These are phyloP conservation scores for Proliferodiscus dingleyae DNA, from an alignment of 2,329 filamentous ascomycete genomes.

Conservation along the genomic window DNA sequence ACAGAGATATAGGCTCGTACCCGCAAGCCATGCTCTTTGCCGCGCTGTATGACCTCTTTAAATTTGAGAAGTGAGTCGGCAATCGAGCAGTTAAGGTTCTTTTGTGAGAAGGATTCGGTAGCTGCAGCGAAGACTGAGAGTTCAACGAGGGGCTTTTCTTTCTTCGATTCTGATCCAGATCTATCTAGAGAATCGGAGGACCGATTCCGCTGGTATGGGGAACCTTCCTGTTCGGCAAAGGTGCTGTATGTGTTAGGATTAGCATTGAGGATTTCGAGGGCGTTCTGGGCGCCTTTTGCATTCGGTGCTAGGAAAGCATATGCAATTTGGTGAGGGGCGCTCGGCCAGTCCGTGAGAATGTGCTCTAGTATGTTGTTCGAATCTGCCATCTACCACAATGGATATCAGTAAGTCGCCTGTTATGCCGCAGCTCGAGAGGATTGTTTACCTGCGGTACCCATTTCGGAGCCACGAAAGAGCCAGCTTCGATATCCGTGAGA, in stretches of 20 bases:
- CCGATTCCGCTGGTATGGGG: slow-evolving; percentile 11
- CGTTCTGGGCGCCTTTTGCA: slow-evolving; percentile 63
- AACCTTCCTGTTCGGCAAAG: slow-evolving; percentile 35
- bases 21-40: slow-evolving; percentile 59
- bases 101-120: slow-evolving; percentile 73
- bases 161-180: slow-evolving; percentile 1
- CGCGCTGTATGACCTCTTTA: slow-evolving; percentile 62
- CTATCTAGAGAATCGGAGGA: slow-evolving; percentile 19
- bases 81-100: slow-evolving; percentile 79
- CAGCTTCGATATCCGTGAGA: slow-evolving; percentile 69
- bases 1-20: slow-evolving; percentile 79
- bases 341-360: slow-evolving; percentile 53
- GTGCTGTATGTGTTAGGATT: slow-evolving; percentile 49
- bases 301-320: slow-evolving; percentile 84
- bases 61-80: slow-evolving; percentile 68
- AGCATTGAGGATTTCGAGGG: slow-evolving; percentile 47
- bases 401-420: slow-evolving; percentile 1
- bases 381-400: slow-evolving; percentile 62
- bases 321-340: slow-evolving; percentile 52
- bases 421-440: not conserved
- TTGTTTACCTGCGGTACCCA: slow-evolving; percentile 70
- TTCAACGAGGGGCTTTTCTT: slow-evolving; percentile 49
- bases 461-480: slow-evolving; percentile 78
- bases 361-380: slow-evolving; percentile 70
- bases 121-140: slow-evolving; percentile 78